Percentiles rank a stretch among this genome's conserved stretches.
phyloP scores from a whole-genome alignment of 441 rosid genomes.

The Eugenia klotzschiana region DNA sequence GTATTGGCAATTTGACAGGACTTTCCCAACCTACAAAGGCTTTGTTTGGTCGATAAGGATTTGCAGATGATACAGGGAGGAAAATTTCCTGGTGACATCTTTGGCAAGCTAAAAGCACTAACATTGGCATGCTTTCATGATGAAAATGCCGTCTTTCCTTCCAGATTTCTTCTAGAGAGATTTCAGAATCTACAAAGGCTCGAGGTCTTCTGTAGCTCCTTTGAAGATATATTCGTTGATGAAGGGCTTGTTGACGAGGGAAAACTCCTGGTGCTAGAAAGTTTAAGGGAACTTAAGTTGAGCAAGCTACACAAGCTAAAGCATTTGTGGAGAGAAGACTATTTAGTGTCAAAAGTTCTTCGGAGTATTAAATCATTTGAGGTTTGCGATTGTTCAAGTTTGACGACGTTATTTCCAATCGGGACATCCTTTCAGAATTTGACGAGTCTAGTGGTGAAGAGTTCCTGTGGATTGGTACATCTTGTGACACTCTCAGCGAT shows the following conservation, averaged over 20 bases:
- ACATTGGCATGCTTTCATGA: neutral
- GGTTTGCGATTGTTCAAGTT: neutral
- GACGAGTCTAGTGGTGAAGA: neutral
- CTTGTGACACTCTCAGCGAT: neutral
- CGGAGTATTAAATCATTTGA: accelerated
- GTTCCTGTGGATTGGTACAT: neutral
- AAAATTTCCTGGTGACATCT: neutral
- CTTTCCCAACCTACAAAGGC: neutral
- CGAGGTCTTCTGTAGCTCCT: accelerated
- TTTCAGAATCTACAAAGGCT: neutral
- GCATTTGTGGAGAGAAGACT: neutral
- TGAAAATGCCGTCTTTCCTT: accelerated
- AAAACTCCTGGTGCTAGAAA: neutral
- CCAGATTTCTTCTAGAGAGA: neutral
- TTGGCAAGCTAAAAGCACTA: neutral
- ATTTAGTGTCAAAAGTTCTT: neutral
- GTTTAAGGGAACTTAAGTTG: neutral
- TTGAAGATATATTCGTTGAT: accelerated
- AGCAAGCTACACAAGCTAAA: neutral
- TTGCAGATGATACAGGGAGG: accelerated
- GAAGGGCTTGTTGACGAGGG: neutral
- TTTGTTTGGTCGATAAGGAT: neutral
- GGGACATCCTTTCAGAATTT: neutral
- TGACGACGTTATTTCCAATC: accelerated
- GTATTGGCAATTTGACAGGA: neutral